Base-by-base conservation (phyloP, 1,284 basidiomycete species). In the Sanghuangporus weigelae region DNA sequence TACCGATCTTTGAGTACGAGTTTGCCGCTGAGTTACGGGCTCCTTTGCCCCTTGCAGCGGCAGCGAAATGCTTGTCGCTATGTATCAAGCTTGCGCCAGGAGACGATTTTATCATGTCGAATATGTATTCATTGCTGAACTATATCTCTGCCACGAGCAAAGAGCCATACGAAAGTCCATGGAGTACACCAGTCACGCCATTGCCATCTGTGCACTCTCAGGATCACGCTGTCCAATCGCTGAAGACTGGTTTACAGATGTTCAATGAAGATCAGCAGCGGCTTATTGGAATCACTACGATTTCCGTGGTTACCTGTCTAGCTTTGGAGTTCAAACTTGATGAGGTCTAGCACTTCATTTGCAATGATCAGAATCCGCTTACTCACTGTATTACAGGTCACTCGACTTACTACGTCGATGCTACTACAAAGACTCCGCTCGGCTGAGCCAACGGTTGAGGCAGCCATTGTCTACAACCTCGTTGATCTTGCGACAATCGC, bases 41-140 rank as follows among this genome's bases (percentile, higher is more conserved):
- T 0, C 87, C 91, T 1, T 88, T 91, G 1, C 86, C 91, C 10
- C 80, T 97, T 14, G 80, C 85, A 36, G 90, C 95, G 1, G 93
- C 95, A 2, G 95, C 95, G 1, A 93, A 90, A 71, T 95, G 93
- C 69, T 81, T 98, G 39, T 90, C 93, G 2, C 81, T 93, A 60
- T 98, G 96, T 74, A 91, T 98, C 66, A 89, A 90, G 91, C 79
- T 93, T 62, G 87, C 92, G 12, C 89, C 92, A 7, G 92, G 92
- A 60, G 93, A 96, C 69, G 95, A 96, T 73, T 84, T 96, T 54
- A 84, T 95, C 70, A 90, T 96, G 82, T 97, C 95, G 2, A 95
- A 95, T 68, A 92, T 97, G 85, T 98, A 98, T 74, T 96, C 95
- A 8, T 82, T 98, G 14, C 82, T 98, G 65, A 98, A 98, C 72